Percentiles rank a stretch among this genome's conserved stretches.
Evolutionary conservation across 306 rosid species (phyloP).

Genomic region (Sphenostylis stenocarpa): DNA sequence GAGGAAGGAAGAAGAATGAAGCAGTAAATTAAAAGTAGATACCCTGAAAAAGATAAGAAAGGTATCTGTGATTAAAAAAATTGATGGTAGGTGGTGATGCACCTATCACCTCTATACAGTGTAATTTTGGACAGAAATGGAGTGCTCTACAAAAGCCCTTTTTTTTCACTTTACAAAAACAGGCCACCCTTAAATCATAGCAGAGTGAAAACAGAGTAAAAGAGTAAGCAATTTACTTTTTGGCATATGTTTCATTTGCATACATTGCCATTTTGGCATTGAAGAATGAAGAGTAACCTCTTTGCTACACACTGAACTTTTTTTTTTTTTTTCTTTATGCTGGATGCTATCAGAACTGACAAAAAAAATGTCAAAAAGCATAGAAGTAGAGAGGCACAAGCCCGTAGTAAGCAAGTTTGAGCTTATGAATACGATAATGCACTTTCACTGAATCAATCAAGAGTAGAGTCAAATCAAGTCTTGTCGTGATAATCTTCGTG

Average conservation of each 20-base stretch:
- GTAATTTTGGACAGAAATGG: constrained; percentile 7
- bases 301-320: neutral
- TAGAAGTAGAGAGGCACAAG: neutral
- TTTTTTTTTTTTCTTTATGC: neutral
- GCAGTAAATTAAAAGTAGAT: neutral
- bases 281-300: neutral
- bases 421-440: constrained; percentile 10
- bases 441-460: constrained; percentile 13
- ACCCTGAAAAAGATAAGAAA: neutral
- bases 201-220: neutral
- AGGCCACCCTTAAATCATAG: neutral
- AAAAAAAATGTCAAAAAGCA: neutral
- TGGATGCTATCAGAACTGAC: neutral
- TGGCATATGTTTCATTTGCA: neutral
- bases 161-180: neutral
- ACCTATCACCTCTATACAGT: constrained; percentile 35
- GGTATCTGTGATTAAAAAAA: neutral
- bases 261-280: neutral
- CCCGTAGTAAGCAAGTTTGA: neutral
- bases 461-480: constrained; percentile 24
- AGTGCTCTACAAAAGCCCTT: constrained; percentile 2
- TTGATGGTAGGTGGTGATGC: constrained; percentile 17
- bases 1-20: neutral
- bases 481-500: neutral
- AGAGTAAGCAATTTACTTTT: neutral